Conservation (phyloP, 768 basidiomycete species). For the Mycena alexandri region DNA sequence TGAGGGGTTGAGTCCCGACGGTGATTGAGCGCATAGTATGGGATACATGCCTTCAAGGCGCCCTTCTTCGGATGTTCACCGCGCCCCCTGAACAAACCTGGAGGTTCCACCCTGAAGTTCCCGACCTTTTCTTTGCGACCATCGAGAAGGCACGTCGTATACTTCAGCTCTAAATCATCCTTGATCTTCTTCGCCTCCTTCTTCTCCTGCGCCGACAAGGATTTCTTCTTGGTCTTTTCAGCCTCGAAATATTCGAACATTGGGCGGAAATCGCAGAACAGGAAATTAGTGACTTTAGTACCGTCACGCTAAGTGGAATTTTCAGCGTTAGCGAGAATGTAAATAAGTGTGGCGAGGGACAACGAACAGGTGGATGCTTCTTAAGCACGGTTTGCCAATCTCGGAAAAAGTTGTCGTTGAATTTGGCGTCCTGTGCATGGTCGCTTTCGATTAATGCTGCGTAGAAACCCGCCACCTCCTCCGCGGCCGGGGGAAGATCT, state of each 20-base stretch:
- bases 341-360: slow-evolving; percentile 13
- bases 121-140: slow-evolving; percentile 98
- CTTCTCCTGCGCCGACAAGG: slow-evolving; percentile 87
- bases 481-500: slow-evolving; percentile 84
- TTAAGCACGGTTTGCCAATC: slow-evolving; percentile 87
- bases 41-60: slow-evolving; percentile 80
- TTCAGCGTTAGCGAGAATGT: slow-evolving; percentile 3
- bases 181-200: slow-evolving; percentile 89
- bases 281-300: slow-evolving; percentile 80
- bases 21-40: neutral
- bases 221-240: slow-evolving; percentile 95
- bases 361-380: slow-evolving; percentile 85
- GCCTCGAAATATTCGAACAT: slow-evolving; percentile 94
- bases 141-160: slow-evolving; percentile 89
- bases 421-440: slow-evolving; percentile 88
- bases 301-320: slow-evolving; percentile 67
- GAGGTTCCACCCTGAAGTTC: slow-evolving; percentile 98
- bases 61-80: slow-evolving; percentile 99
- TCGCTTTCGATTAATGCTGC: slow-evolving; percentile 93
- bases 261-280: slow-evolving; percentile 91
- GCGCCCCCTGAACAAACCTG: slow-evolving; percentile 97
- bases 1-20: slow-evolving; percentile 20
- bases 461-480: slow-evolving; percentile 98
- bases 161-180: slow-evolving; percentile 87
- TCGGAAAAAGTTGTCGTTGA: slow-evolving; percentile 96